Percentiles rank a stretch among this genome's conserved stretches.
Conservation (phyloP, 208 protist genomes). For the Trypanosoma mega region DNA sequence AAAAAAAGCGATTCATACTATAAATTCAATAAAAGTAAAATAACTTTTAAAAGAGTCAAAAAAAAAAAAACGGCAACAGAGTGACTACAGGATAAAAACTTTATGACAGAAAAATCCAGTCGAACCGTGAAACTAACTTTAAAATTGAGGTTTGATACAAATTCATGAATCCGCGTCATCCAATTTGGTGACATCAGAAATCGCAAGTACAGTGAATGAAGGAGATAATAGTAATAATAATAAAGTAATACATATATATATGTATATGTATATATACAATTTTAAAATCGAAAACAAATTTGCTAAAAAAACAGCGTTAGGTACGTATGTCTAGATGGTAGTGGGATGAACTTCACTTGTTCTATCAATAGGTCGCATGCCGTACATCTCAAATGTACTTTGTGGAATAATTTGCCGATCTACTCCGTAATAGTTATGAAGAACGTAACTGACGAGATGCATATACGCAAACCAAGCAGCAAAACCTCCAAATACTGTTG, state of each 20-base stretch:
- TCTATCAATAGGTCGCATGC: conserved; percentile 20
- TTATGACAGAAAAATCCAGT: too few species aligned
- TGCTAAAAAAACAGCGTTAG: conserved; percentile 7
- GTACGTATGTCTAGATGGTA: conserved; percentile 22
- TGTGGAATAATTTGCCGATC: conserved; percentile 61
- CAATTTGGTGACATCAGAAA: too few species aligned
- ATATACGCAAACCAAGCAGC: conserved; percentile 76
- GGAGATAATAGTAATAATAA: conserved; percentile 14
- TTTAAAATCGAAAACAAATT: conserved; percentile 18
- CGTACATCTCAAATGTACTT: conserved; percentile 18
- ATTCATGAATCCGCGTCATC: too few species aligned
- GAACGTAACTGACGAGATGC: conserved; percentile 24
- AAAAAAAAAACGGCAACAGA: too few species aligned
- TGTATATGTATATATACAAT: conserved; percentile 15
- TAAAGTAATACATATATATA: too few species aligned
- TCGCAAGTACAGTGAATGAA: too few species aligned
- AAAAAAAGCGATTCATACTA: not conserved
- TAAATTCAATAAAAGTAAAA: not conserved
- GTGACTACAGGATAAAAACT: too few species aligned
- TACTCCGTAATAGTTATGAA: conserved; percentile 54
- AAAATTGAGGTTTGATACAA: too few species aligned
- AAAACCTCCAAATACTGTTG: conserved; percentile 31
- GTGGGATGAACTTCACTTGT: conserved; percentile 27
- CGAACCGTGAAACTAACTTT: too few species aligned
- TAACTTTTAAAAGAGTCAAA: too few species aligned